Evolutionary conservation across 257 asterid species (phyloP), one percentile per base, ranked within the genome.

Genomic region (Linaria vulgaris): DNA sequence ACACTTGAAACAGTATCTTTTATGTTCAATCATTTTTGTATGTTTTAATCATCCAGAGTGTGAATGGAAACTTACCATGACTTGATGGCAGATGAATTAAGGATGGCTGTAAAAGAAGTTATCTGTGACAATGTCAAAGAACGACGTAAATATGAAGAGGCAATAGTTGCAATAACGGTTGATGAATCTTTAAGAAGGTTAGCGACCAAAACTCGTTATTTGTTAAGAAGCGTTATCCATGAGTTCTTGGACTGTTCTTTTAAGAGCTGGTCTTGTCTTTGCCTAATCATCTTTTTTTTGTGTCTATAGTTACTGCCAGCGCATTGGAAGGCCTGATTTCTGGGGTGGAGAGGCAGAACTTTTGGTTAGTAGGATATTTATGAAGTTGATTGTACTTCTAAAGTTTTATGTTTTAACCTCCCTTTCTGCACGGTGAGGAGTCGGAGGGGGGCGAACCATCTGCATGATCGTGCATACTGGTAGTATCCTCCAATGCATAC

Each of bases 271-370:
- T 15, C 31, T 53, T 46, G 6, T 60, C 52, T 12, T 67, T 38
- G 50, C 47, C 24, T 46, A 39, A 55, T 75, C 76, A 59, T 31
- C 20, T 55, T 53, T 12, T 67, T n/a, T 11, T 31, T 61, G 17
- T 69, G 63, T 76, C 69, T 78, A 76, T 77, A 94, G 99, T 61
- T 94, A 94, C 74, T 90, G 97, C 83, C 91, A 94, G 30, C 94
- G 91, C 21, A 90, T 94, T 53, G 83, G 86, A 68, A 90, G 90
- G 76, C 75, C 95, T 31, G 96, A 90, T 80, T 94, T 94, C 69
- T 90, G 99, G 97, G 99, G 97, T 47, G 99, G 99, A 61, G 99
- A 94, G 75, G 77, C 99, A 52, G 99, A 94, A 80, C 84, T 94
- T 70, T 83, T 85, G 95, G 99, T 89, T 71, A 78, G 96, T 76